Evolutionary conservation across 2,329 filamentous ascomycete species (phyloP), one percentile per base, ranked within the genome.

Genomic region (Hypoxylon sp.): DNA sequence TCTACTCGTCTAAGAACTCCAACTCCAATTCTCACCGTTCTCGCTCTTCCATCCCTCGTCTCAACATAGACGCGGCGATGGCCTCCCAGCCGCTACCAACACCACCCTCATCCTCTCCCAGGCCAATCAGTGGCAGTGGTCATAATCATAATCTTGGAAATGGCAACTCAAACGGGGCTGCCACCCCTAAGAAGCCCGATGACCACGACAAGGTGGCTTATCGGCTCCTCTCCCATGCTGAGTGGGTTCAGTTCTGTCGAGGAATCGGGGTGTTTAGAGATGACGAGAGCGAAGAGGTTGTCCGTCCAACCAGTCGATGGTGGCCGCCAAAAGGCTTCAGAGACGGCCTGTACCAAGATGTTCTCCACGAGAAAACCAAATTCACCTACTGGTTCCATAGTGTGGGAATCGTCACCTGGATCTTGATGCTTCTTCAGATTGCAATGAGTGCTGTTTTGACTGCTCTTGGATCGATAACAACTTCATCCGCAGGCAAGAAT

Each of bases 311-410:
- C 3, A 78, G 74, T 58, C 78, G 76, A 69, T 75, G 77, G 67
- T 85, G 81, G 80, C 82, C 84, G 0, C 78, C 83, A 0, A 76
- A 76, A 38, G 82, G 83, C 8, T 80, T 86, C 69, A 80, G 80
- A 4, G 77, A 76, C 11, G 84, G 84, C 0, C 75, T 86, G 3
- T 86, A 85, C 70, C 78, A 77, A 53, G 83, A 85, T 60, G 77
- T 84, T 11, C 77, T 85, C 20, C 70, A 69, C 36, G 76, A 82
- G 59, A 82, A 82, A 30, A 77, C 79, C 58, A 80, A 82, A 61
- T 83, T 79, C 68, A 79, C 78, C 36, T 80, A 80, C 68, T 74
- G 78, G 38, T 85, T 82, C 60, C 80, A 83, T 63, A 42, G 77
- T 1, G 71, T 83, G n/a, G 80, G 78, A 61, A 71, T 78, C 18